Conservation (phyloP, 75 land plant genomes). For the Picea glauca region DNA sequence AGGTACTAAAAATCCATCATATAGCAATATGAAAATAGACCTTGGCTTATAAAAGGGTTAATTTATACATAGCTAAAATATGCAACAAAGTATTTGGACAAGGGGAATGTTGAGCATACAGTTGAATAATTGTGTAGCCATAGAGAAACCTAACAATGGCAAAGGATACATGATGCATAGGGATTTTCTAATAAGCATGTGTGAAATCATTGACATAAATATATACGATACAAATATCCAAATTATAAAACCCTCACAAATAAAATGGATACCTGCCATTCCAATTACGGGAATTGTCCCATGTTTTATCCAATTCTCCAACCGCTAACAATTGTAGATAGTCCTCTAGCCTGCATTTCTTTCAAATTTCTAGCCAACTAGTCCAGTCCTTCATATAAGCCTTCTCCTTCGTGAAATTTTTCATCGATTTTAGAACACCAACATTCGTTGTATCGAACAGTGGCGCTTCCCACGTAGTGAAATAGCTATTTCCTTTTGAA, state of each 20-base stretch:
- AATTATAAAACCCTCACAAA: neutral
- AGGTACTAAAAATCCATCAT: too few species aligned
- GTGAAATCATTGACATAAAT: neutral
- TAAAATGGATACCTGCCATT: neutral
- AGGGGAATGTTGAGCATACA: neutral
- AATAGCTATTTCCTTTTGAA: too few species aligned
- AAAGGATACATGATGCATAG: neutral
- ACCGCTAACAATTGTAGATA: slow-evolving; percentile 39
- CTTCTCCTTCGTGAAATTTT: too few species aligned
- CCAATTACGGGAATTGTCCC: neutral
- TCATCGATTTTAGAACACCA: too few species aligned
- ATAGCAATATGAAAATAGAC: neutral
- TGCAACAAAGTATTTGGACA: neutral
- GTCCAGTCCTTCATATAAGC: slow-evolving; percentile 55
- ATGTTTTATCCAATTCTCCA: slow-evolving; percentile 12
- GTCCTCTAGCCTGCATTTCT: slow-evolving; percentile 46
- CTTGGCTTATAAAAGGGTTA: neutral
- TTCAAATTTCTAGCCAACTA: slow-evolving; percentile 50
- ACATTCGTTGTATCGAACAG: too few species aligned
- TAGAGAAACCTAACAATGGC: neutral
- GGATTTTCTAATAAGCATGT: neutral
- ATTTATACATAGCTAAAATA: slow-evolving; percentile 2
- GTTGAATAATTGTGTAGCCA: neutral
- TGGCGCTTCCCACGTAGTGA: too few species aligned
- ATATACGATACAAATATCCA: neutral